These are phyloP conservation scores for Dipteronia sinensis DNA, from an alignment of 345 rosid species.

Conservation along the genomic window DNA sequence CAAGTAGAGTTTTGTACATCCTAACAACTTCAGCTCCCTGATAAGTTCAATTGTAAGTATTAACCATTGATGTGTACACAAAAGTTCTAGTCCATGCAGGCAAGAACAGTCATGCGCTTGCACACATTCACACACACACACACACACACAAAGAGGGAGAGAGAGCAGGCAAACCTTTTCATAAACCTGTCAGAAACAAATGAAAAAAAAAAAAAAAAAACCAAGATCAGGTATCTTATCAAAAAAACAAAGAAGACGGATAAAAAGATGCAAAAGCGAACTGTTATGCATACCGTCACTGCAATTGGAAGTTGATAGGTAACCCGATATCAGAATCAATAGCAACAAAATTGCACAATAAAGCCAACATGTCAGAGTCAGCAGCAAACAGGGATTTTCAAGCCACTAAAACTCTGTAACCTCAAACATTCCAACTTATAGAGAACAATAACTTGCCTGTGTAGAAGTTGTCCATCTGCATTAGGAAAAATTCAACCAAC, in stretches of 20 bases:
- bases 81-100: conserved; percentile 11
- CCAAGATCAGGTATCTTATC: conserved; percentile 24
- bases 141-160: background rate
- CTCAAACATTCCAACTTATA: background rate
- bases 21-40: conserved; percentile 99
- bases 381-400: conserved; percentile 17
- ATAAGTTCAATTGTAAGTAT: conserved; percentile 16
- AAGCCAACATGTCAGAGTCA: conserved; percentile 23
- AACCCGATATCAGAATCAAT: conserved; percentile 33
- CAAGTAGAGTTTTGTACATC: conserved; percentile 99
- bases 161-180: conserved; percentile 66
- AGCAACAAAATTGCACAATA: conserved; percentile 29
- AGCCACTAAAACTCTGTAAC: conserved; percentile 11
- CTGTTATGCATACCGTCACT: conserved; percentile 69
- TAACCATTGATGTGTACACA: conserved; percentile 21
- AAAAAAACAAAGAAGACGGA: conserved; percentile 10
- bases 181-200: conserved; percentile 67
- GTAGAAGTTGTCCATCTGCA: conserved; percentile 98
- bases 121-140: background rate
- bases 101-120: background rate
- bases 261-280: background rate
- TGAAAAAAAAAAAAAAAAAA: conserved; percentile 25
- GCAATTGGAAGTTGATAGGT: conserved; percentile 42
- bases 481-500: conserved; percentile 18
- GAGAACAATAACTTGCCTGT: conserved; percentile 63